Conservation (phyloP, 2,329 filamentous ascomycete species). For the Stachybotrys chlorohalonatus region DNA sequence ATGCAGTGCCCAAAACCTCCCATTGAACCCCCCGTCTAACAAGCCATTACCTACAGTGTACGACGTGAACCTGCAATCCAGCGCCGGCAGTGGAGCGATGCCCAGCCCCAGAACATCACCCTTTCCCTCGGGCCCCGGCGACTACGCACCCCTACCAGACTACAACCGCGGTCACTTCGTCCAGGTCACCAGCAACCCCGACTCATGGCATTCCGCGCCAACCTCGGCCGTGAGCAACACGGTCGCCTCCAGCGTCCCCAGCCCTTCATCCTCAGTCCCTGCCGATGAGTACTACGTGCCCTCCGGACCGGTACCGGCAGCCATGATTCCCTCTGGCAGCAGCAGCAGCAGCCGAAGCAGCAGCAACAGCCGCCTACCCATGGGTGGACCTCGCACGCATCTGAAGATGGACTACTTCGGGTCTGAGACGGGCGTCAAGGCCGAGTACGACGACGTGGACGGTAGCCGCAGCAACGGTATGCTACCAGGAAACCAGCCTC, state of each 20-base stretch:
- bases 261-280: constrained; percentile 37
- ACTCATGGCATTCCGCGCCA: constrained; percentile 32
- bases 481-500: not conserved
- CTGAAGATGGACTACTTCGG: not conserved
- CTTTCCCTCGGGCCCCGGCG: constrained; percentile 30
- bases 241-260: constrained; percentile 37
- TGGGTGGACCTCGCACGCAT: too few species aligned
- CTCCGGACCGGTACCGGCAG: constrained; percentile 33
- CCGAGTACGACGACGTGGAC: constrained; percentile 29
- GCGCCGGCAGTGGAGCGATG: constrained; percentile 26
- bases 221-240: constrained; percentile 29
- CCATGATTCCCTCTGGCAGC: constrained; percentile 27
- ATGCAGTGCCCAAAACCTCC: not conserved
- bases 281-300: constrained; percentile 37
- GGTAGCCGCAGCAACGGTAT: constrained; percentile 7
- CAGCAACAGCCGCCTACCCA: constrained; percentile 15
- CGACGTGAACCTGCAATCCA: constrained; percentile 26
- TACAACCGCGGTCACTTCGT: constrained; percentile 28
- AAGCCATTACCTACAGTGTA: constrained; percentile 21
- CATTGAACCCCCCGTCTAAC: not conserved
- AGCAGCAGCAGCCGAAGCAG: constrained; percentile 17
- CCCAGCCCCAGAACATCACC: constrained; percentile 36
- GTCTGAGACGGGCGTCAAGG: constrained; percentile 24
- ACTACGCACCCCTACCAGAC: constrained; percentile 31
- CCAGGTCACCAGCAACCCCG: constrained; percentile 30